phyloP scores from a whole-genome alignment of 169 alveolate genomes.

The Babesia gibsoni region DNA sequence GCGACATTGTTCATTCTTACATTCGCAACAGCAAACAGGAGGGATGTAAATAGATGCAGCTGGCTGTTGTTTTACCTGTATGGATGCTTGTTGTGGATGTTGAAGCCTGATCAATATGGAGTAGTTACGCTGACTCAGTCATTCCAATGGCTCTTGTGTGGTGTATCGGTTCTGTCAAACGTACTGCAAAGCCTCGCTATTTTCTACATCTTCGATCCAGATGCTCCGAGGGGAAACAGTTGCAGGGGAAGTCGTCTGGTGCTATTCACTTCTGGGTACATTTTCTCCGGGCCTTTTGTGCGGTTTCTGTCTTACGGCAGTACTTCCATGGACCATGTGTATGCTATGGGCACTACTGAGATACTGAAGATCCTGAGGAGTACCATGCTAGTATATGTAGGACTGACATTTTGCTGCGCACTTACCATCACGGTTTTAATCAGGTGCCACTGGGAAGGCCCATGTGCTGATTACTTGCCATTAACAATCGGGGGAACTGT shows the following conservation, averaged over 20 bases:
- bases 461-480: neutral
- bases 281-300: neutral
- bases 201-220: slow-evolving; percentile 5
- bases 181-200: slow-evolving; percentile 19
- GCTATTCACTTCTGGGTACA: slow-evolving; percentile 4
- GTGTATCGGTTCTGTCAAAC: slow-evolving; percentile 5
- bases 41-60: neutral
- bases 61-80: slow-evolving; percentile 18
- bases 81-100: neutral
- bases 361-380: neutral
- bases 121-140: neutral
- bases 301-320: neutral
- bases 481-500: neutral
- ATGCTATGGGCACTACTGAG: neutral
- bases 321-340: neutral
- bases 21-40: neutral
- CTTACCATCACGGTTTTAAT: neutral
- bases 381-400: neutral
- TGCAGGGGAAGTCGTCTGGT: neutral
- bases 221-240: neutral
- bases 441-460: neutral
- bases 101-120: neutral
- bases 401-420: neutral
- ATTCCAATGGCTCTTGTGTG: neutral
- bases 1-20: neutral